Percentiles rank a stretch among this genome's conserved stretches.
These are phyloP conservation scores for Gonium pectorale DNA, from an alignment of 139 green algal genomes.

Conservation along the genomic window DNA sequence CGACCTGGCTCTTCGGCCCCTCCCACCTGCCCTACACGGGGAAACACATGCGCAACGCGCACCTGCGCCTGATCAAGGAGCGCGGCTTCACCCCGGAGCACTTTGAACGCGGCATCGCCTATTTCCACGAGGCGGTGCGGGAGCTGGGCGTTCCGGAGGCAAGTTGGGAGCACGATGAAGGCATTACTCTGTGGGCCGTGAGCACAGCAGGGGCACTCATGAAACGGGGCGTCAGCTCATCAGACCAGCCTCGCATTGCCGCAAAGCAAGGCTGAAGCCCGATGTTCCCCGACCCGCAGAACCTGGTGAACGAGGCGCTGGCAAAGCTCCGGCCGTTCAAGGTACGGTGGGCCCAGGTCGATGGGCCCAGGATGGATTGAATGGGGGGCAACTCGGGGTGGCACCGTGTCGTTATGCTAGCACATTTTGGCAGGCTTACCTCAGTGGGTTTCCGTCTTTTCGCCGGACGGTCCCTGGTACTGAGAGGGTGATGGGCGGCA, in stretches of 20 bases:
- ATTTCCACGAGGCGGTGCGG: conserved; percentile 3
- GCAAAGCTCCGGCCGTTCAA: conserved; percentile 13
- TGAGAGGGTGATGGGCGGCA: background rate
- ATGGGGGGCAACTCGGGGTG: background rate
- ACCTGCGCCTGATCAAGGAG: conserved; percentile 19
- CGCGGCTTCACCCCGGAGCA: background rate
- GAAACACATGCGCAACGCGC: conserved; percentile 1
- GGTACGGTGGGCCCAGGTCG: background rate
- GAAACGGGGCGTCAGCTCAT: too few species aligned
- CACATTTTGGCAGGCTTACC: background rate
- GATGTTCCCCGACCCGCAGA: background rate
- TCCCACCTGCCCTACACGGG: background rate
- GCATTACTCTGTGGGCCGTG: background rate
- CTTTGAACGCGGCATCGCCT: background rate
- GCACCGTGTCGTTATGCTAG: background rate
- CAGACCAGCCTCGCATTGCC: too few species aligned
- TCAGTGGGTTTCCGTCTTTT: background rate
- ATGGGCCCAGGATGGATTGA: background rate
- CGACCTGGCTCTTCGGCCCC: conserved; percentile 12
- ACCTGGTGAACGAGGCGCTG: conserved; percentile 2
- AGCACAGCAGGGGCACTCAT: too few species aligned
- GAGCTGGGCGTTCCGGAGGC: background rate
- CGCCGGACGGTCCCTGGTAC: background rate
- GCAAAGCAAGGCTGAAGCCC: too few species aligned
- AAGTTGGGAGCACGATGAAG: background rate